phyloP scores from a whole-genome alignment of 2,329 filamentous ascomycete species.

The Xylaria sp. region DNA sequence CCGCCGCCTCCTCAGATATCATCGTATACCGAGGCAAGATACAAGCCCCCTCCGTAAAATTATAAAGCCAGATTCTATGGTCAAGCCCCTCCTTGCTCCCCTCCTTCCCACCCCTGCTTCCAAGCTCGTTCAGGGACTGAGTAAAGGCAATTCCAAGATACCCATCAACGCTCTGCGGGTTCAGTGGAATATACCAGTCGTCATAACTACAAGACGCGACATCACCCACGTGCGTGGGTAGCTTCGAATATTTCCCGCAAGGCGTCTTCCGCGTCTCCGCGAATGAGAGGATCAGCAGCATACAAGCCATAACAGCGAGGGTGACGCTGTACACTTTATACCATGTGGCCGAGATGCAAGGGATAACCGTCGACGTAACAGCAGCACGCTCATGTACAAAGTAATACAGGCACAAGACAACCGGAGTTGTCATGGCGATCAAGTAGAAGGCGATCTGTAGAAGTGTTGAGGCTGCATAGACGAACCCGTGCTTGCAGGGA shows the following conservation, averaged over 20 bases:
- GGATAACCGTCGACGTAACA: not conserved
- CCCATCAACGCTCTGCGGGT: not conserved
- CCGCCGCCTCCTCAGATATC: not conserved
- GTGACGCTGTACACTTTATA: not conserved
- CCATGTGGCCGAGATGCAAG: not conserved
- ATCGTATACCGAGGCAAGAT: not conserved
- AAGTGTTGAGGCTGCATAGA: not conserved
- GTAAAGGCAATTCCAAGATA: not conserved
- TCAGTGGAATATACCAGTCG: not conserved
- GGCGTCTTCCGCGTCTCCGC: not conserved
- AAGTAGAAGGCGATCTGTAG: not conserved
- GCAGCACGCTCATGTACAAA: not conserved
- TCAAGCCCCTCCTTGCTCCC: not conserved
- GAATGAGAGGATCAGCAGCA: not conserved
- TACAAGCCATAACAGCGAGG: not conserved
- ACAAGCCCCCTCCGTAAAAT: not conserved
- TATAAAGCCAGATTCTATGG: not conserved
- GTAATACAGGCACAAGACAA: not conserved
- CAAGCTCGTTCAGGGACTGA: not conserved
- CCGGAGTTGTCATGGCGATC: not conserved
- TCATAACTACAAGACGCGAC: not conserved
- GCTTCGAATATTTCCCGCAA: not conserved
- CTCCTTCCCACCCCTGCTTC: not conserved
- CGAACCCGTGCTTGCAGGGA: not conserved
- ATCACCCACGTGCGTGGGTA: not conserved